Evolutionary conservation across 106 monocot genomes (phyloP).

Genomic region (Alisma plantagoaquatica): DNA sequence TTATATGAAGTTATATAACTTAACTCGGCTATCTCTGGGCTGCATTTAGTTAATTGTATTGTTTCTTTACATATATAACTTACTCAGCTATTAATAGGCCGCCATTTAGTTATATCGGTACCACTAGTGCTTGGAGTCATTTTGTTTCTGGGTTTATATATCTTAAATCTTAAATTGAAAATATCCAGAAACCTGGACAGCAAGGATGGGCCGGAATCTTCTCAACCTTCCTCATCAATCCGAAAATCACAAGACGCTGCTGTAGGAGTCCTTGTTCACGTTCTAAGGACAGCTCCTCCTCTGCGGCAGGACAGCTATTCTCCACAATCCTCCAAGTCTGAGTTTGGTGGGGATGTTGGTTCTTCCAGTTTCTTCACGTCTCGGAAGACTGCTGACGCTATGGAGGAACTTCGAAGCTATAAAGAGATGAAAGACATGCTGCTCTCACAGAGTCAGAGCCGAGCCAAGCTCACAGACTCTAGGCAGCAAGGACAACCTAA

Average conservation of each 20-base stretch:
- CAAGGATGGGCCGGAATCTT: constrained; percentile 31
- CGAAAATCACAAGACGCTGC: constrained; percentile 80
- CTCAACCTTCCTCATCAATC: constrained; percentile 18
- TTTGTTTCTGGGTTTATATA: no score
- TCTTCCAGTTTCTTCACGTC: constrained; percentile 43
- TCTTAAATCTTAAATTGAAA: no score
- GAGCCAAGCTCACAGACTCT: no score
- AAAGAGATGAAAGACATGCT: constrained; percentile 65
- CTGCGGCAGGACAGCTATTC: constrained; percentile 46
- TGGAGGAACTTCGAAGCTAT: constrained; percentile 69
- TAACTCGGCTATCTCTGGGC: no score
- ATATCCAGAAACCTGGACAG: constrained; percentile 44
- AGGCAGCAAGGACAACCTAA: no score
- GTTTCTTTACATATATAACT: no score
- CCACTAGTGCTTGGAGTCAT: no score
- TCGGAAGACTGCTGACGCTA: constrained; percentile 61
- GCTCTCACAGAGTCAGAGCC: constrained; percentile 61
- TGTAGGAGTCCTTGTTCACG: constrained; percentile 76
- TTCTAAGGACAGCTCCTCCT: constrained; percentile 59
- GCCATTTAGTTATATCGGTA: no score
- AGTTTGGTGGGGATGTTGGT: constrained; percentile 24
- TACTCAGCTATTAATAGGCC: no score
- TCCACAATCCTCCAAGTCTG: constrained; percentile 38
- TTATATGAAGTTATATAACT: no score
- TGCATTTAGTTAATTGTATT: no score